phyloP scores from a whole-genome alignment of 164 flowering plant species.

The Taxillus chinensis region DNA sequence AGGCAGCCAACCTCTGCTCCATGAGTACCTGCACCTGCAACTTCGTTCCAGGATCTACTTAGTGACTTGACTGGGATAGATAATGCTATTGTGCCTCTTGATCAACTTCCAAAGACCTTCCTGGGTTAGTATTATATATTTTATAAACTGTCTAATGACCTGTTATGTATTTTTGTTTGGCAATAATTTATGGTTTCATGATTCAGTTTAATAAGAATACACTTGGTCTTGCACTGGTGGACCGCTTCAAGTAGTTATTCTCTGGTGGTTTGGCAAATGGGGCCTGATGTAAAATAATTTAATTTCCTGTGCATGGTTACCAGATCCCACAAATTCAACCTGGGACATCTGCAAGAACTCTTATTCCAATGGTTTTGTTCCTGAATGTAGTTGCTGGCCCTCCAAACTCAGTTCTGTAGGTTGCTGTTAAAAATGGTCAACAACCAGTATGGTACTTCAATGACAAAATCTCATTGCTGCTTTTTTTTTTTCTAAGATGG shows the following conservation, averaged over 20 bases:
- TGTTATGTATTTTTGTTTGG: neutral
- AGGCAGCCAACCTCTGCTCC: no score
- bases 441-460: no score
- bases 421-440: no score
- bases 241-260: slow-evolving; percentile 62
- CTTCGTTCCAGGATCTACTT: no score
- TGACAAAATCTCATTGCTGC: no score
- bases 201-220: slow-evolving; percentile 97
- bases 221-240: slow-evolving; percentile 94
- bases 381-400: slow-evolving; percentile 81
- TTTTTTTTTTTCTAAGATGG: no score
- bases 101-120: slow-evolving; percentile 50
- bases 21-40: no score
- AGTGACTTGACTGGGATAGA: no score
- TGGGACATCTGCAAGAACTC: slow-evolving; percentile 64
- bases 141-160: no score
- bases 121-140: slow-evolving; percentile 43
- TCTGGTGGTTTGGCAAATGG: no score
- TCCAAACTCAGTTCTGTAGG: slow-evolving; percentile 75
- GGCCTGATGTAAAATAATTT: no score
- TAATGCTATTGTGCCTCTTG: slow-evolving; percentile 78
- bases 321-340: slow-evolving; percentile 88
- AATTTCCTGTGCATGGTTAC: slow-evolving; percentile 3
- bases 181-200: slow-evolving; percentile 80
- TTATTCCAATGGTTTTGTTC: slow-evolving; percentile 81